Evolutionary conservation across 1,284 basidiomycete genomes (phyloP).

Genomic region (Cystobasidium sp.): DNA sequence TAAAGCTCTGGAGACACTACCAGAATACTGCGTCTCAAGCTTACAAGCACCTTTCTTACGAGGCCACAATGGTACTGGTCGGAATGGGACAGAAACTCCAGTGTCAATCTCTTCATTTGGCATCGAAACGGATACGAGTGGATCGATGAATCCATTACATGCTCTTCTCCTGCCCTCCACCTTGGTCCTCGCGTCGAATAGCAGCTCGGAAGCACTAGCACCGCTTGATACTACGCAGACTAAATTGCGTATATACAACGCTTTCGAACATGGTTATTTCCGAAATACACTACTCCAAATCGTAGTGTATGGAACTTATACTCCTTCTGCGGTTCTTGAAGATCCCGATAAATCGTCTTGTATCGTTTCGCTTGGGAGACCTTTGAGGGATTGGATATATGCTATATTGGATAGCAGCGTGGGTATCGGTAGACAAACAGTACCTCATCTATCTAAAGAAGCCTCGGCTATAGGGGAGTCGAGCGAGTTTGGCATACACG

Average conservation of each 20-base stretch:
- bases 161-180: conserved; percentile 1
- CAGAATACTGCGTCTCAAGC: conserved; percentile 28
- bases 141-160: conserved; percentile 5
- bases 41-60: not conserved
- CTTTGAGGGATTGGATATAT: conserved; percentile 21
- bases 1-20: conserved; percentile 14
- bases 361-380: conserved; percentile 16
- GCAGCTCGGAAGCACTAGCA: not conserved
- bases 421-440: conserved; percentile 3
- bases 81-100: not conserved
- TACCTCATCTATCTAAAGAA: not conserved
- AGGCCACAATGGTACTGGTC: not conserved
- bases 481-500: not conserved
- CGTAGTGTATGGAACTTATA: conserved; percentile 10
- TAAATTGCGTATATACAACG: conserved; percentile 33
- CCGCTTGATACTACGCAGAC: not conserved
- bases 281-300: conserved; percentile 13
- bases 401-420: conserved; percentile 24
- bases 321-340: conserved; percentile 13
- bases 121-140: not conserved
- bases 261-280: conserved; percentile 28
- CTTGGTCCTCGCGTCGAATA: not conserved
- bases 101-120: conserved; percentile 9
- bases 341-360: conserved; percentile 27
- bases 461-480: not conserved